Evolutionary conservation across 352 stramenopile species (phyloP), one percentile per base, ranked within the genome.

Genomic region (Bremia lactucae): DNA sequence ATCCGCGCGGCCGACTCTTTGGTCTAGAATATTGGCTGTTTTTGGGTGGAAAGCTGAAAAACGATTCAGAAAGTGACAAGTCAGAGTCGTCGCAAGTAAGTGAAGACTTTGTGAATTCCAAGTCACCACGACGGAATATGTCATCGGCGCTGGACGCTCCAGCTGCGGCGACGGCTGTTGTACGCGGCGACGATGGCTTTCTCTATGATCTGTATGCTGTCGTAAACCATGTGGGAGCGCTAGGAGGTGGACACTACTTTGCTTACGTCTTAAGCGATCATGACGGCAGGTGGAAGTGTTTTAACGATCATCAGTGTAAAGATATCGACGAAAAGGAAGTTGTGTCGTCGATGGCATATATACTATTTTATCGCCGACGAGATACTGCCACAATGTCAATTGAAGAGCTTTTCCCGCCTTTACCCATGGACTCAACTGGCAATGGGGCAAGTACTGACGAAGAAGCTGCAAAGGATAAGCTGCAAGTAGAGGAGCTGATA

Each of bases 201-300:
- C 42, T 96, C 9, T 98, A 98, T 48, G 95, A 98, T 59, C 65
- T 98, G 22, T 98, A 98, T 55, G 93, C 82, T 6, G 94, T 99
- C 6, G 89, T 98, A 24, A 97, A 99, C 65, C 96, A 99, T 53
- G 90, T 97, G 43, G 96, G 96, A 16, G 92, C 85, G 2, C 66
- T 98, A 1, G 94, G 89, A 20, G 85, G 72, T 36, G 96, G 96
- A 2, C 96, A 99, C 58, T 99, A 99, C 62, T 87, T 89, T 52
- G 80, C 82, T 1, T 89, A 90, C 38, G 64, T 89, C 13, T 39
- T 86, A 23, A 89, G 72, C 39, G 77, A 89, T 57, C 57, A 80
- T 10, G 76, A 90, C 46, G 81, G 81, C 19, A 96, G 97, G 56
- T 99, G 96, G 96, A 96, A 97, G 49, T 93, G 95, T 57, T 98